Evolutionary conservation across 345 rosid species (phyloP).

Genomic region (Salix suchowensis): DNA sequence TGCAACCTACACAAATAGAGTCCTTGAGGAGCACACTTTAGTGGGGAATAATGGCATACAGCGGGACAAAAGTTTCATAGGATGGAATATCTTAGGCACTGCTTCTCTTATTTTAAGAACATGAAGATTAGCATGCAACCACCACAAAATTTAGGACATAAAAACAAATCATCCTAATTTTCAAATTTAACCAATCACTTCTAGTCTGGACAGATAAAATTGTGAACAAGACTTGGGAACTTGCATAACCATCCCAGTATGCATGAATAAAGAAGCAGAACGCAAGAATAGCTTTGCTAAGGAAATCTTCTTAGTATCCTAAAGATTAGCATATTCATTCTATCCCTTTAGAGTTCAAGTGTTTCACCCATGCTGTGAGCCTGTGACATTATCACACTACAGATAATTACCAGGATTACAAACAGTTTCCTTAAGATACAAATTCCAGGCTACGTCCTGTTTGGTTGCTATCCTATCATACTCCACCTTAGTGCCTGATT

Average conservation of each 20-base stretch:
- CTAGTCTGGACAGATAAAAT: background rate
- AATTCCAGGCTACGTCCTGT: background rate
- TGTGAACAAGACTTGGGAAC: background rate
- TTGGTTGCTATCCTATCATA: background rate
- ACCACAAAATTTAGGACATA: background rate
- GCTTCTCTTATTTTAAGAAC: background rate
- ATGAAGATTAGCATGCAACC: background rate
- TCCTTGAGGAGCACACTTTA: background rate
- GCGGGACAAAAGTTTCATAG: background rate
- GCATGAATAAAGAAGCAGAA: background rate
- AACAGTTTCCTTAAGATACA: background rate
- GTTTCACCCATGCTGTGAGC: background rate
- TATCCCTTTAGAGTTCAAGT: background rate
- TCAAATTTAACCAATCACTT: background rate
- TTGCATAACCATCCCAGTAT: background rate
- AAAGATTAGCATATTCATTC: background rate
- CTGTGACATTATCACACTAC: background rate
- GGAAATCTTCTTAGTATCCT: background rate
- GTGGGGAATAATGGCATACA: background rate
- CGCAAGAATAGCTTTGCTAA: background rate
- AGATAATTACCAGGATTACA: background rate
- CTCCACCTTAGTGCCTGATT: background rate
- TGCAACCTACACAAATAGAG: background rate
- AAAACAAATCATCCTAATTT: background rate
- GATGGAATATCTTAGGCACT: background rate